These are phyloP conservation scores for Malus hybrid DNA, from an alignment of 331 rosid genomes.

Conservation along the genomic window DNA sequence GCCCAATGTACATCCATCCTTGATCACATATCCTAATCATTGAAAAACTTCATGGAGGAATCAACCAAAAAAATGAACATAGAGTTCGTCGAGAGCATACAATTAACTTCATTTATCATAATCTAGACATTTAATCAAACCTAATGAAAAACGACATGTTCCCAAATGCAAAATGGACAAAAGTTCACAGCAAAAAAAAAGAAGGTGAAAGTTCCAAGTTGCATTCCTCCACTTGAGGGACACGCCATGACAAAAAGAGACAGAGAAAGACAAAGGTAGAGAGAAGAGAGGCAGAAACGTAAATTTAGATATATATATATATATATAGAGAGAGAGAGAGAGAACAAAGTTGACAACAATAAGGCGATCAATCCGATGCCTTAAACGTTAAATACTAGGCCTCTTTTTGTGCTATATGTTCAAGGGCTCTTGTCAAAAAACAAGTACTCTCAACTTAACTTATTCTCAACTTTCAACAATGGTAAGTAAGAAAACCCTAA, in stretches of 20 bases:
- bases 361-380: constrained; percentile 26
- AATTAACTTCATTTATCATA: no score
- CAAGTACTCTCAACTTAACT: not conserved
- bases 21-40: no score
- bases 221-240: constrained; percentile 3
- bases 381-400: constrained; percentile 32
- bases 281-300: constrained; percentile 8
- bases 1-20: no score
- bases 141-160: not conserved
- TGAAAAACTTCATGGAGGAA: no score
- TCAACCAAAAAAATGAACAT: no score
- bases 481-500: constrained; percentile 25
- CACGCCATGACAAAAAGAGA: not conserved
- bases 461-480: constrained; percentile 17
- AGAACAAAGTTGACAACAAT: constrained; percentile 21
- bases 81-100: no score
- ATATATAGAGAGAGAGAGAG: not conserved
- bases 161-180: no score
- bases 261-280: constrained; percentile 7
- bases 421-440: not conserved
- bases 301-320: not conserved
- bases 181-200: not conserved
- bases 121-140: not conserved
- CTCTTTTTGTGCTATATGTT: constrained; percentile 16
- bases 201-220: not conserved